Conservation (phyloP, 2,329 filamentous ascomycete genomes). For the Pseudogymnoascus sp. region DNA sequence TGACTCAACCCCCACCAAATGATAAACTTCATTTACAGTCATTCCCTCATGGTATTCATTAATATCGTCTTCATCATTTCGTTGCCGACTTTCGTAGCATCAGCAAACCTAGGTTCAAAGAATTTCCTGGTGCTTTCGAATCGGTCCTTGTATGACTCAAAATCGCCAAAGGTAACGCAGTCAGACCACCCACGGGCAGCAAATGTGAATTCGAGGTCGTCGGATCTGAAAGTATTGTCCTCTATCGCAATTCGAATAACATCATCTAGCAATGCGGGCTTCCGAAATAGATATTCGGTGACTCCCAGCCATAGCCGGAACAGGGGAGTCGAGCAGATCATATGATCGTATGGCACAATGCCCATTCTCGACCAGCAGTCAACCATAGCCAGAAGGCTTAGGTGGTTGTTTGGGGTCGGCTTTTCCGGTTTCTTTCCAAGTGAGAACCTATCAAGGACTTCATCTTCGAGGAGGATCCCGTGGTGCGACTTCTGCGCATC, state of each 20-base stretch:
- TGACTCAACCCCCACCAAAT: not conserved
- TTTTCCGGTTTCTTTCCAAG: conserved; percentile 54
- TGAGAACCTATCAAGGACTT: conserved; percentile 81
- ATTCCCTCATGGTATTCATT: conserved; percentile 54
- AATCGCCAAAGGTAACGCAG: conserved; percentile 82
- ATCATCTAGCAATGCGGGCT: conserved; percentile 70
- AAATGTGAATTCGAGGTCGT: conserved; percentile 96
- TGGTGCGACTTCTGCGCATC: conserved; percentile 45
- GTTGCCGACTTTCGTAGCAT: conserved; percentile 81
- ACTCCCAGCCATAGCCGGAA: conserved; percentile 96
- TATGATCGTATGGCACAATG: conserved; percentile 96
- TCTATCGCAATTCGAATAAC: conserved; percentile 78
- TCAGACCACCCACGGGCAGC: conserved; percentile 94
- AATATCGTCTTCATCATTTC: conserved; percentile 96
- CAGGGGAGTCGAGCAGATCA: conserved; percentile 97
- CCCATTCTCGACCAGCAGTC: conserved; percentile 94
- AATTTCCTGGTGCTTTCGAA: conserved; percentile 87
- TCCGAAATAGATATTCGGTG: conserved; percentile 92
- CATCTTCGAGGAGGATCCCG: conserved; percentile 66
- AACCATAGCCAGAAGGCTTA: conserved; percentile 90
- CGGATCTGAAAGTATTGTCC: conserved; percentile 85
- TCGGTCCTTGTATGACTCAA: conserved; percentile 84
- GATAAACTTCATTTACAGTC: not conserved
- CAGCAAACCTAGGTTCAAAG: conserved; percentile 82
- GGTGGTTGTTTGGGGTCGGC: conserved; percentile 80